phyloP scores from a whole-genome alignment of 176 grass and related monocot genomes.

The Avena insularis region DNA sequence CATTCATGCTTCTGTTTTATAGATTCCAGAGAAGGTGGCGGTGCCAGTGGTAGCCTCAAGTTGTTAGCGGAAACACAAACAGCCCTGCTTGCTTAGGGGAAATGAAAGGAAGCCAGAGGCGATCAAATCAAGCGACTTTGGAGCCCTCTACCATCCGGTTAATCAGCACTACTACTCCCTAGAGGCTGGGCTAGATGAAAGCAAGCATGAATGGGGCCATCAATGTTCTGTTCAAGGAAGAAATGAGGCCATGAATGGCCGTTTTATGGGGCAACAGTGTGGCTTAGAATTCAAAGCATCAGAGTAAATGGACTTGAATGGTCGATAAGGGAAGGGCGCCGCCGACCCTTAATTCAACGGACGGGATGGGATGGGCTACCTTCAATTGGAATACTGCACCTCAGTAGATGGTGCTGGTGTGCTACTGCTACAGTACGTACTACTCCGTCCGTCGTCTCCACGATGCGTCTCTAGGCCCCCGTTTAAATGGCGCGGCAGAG shows the following conservation, averaged over 20 bases:
- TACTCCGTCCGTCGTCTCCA: too few species aligned
- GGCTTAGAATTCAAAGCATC: not conserved
- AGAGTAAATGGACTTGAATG: not conserved
- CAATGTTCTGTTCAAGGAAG: not conserved
- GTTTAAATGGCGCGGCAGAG: too few species aligned
- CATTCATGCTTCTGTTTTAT: constrained; percentile 52
- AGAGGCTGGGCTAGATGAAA: too few species aligned
- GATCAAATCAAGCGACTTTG: too few species aligned
- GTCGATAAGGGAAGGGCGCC: not conserved
- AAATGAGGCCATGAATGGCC: not conserved
- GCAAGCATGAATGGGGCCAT: too few species aligned
- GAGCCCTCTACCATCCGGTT: too few species aligned
- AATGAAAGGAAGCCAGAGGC: too few species aligned
- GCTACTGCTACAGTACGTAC: too few species aligned
- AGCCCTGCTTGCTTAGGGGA: too few species aligned
- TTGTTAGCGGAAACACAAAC: not conserved
- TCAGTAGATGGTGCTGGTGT: not conserved
- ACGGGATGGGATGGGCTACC: not conserved
- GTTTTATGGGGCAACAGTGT: not conserved
- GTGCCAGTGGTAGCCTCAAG: not conserved
- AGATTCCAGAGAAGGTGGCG: constrained; percentile 23
- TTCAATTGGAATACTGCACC: not conserved
- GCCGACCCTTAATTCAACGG: not conserved
- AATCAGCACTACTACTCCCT: too few species aligned
- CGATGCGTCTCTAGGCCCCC: too few species aligned